Evolutionary conservation across 1,139 yeast species (phyloP).

Genomic region (Torulaspora globosa): DNA sequence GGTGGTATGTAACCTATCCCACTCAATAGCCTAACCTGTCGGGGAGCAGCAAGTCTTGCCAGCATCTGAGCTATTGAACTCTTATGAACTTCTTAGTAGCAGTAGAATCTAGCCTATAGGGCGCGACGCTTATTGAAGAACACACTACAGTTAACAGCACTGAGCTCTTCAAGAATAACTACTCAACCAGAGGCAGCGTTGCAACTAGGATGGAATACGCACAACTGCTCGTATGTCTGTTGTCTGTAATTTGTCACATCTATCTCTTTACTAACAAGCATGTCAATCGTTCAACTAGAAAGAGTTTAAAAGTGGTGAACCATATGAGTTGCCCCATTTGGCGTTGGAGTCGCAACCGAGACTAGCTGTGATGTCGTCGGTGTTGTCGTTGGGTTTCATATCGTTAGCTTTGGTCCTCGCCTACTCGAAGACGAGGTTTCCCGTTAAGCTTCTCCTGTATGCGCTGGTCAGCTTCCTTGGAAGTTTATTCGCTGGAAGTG

Average conservation of each 20-base stretch:
- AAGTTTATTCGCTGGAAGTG: conserved; percentile 29
- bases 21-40: conserved; percentile 1
- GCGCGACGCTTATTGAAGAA: conserved; percentile 4
- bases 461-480: conserved; percentile 24
- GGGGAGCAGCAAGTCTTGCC: background rate
- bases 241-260: background rate
- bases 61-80: background rate
- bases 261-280: conserved; percentile 5
- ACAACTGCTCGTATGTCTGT: conserved; percentile 18
- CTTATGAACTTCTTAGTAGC: background rate
- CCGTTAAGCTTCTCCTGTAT: conserved; percentile 21
- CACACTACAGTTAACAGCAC: background rate
- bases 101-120: background rate
- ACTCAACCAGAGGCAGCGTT: background rate
- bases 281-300: conserved; percentile 15
- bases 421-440: conserved; percentile 18
- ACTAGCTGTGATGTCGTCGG: conserved; percentile 24
- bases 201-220: conserved; percentile 18
- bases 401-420: conserved; percentile 22
- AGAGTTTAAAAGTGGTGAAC: conserved; percentile 19
- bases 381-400: conserved; percentile 23
- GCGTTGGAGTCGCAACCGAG: conserved; percentile 27
- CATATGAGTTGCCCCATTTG: conserved; percentile 17
- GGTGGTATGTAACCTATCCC: conserved; percentile 29
- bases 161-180: background rate